Percentiles rank a stretch among this genome's conserved stretches.
phyloP scores from a whole-genome alignment of 805 yeast genomes.

The Zygosaccharomyces pseudorouxii region DNA sequence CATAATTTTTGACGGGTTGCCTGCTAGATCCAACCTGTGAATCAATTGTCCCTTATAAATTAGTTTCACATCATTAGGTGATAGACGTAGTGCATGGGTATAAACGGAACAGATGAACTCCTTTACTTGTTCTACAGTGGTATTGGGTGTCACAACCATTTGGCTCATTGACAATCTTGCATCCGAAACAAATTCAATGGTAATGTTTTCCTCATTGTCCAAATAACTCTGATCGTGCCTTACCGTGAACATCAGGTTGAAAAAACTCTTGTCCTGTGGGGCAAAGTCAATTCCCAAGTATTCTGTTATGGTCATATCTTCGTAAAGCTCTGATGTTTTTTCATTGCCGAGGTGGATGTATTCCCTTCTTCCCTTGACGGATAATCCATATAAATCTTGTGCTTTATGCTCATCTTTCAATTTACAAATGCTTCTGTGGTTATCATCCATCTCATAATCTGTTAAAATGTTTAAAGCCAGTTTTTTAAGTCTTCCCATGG shows the following conservation, averaged over 20 bases:
- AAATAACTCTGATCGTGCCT: constrained; percentile 18
- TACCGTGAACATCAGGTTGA: constrained; percentile 31
- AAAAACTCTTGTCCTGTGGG: constrained; percentile 29
- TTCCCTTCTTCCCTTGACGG: constrained; percentile 22
- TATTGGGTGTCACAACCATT: constrained; percentile 21
- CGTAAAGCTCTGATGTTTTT: constrained; percentile 13
- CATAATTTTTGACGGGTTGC: constrained; percentile 19
- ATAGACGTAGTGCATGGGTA: constrained; percentile 20
- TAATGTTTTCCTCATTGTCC: constrained; percentile 10
- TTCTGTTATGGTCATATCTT: constrained; percentile 26
- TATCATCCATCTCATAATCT: constrained; percentile 17
- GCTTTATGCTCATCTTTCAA: constrained; percentile 13
- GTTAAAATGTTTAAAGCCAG: constrained; percentile 16
- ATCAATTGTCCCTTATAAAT: constrained; percentile 29
- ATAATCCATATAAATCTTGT: constrained; percentile 21
- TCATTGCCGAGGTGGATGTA: constrained; percentile 14
- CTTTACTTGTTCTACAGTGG: constrained; percentile 28
- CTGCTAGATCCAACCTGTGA: constrained; percentile 16
- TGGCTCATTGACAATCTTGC: constrained; percentile 20
- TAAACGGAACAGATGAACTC: constrained; percentile 28
- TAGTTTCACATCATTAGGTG: constrained; percentile 24
- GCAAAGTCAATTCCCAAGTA: constrained; percentile 35
- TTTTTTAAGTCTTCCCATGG: constrained; percentile 18
- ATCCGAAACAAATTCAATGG: constrained; percentile 26
- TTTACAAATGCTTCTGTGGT: constrained; percentile 17